Base-by-base conservation (phyloP, 805 yeast species). In the Kodamaea laetipori region DNA sequence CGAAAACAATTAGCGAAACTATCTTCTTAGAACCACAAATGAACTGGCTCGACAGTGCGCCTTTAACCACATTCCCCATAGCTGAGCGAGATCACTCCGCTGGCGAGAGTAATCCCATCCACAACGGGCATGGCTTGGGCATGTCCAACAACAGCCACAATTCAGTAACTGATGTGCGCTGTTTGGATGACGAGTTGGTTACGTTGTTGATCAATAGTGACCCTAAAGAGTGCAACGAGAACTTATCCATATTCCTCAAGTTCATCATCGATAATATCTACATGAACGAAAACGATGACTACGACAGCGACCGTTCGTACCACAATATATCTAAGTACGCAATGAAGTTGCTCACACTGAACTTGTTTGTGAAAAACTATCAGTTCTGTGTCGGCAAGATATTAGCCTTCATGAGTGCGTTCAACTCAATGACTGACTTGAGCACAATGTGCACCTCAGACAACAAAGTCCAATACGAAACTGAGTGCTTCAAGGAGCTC, bases 351-450 rank as follows among this genome's bases (percentile, higher is more conserved):
- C 50, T 71, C 7, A 57, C 57, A 12, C 69, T 64, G 66, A 71
- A 69, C 41, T 48, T 71, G 28, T 71, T 71, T 43, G 47, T 62
- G 37, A 67, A 67, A 51, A 71, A 71, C 51, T 58, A 52, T 45
- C 44, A 43, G 16, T 56, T 67, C 17, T 69, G 75, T 41, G 47
- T 69, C 3, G 73, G 73, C 12, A 71, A 71, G 47, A 48, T 69
- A 9, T 49, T 71, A 26, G 64, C 71, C 5, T 55, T 69, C 27
- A 32, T 69, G 15, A 45, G 53, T 6, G 57, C 61, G 0, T 63
- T 70, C 40, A 55, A 64, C 13, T 48, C 54, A 11, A 39, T 51
- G 28, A 41, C 43, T 11, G 41, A 40, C 21, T 32, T 43, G 25
- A 33, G 27, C n/a, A 13, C 40, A 8, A 21, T 23, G 12, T 17